Conservation (phyloP, 495 filamentous ascomycete genomes). For the Penicillium lividum region DNA sequence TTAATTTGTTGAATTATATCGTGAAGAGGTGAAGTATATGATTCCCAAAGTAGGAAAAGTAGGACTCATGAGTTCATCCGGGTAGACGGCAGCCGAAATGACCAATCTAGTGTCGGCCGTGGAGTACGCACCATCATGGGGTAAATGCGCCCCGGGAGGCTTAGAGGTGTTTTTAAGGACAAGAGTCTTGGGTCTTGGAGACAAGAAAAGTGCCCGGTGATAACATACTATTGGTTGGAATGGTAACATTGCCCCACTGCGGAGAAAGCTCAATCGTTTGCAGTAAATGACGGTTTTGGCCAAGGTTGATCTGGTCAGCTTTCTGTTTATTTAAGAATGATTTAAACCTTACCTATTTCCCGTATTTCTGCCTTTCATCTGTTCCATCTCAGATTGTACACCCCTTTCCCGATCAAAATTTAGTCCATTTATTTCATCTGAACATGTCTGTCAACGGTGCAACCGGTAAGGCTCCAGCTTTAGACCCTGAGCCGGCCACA, state of each 20-base stretch:
- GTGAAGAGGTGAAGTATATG: not conserved
- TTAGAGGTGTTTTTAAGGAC: constrained; percentile 20
- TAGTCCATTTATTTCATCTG: not conserved
- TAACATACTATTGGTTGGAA: not conserved
- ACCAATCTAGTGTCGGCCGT: not conserved
- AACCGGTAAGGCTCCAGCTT: constrained; percentile 45
- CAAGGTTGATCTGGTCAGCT: constrained; percentile 3
- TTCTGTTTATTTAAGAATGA: constrained; percentile 1
- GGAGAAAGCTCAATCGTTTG: constrained; percentile 6
- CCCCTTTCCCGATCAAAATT: not conserved
- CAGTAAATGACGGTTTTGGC: constrained; percentile 9
- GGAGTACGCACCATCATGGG: not conserved
- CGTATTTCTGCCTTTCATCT: not conserved
- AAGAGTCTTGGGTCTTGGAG: not conserved
- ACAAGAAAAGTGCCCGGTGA: not conserved
- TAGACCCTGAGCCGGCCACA: constrained; percentile 13
- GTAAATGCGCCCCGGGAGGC: constrained; percentile 12
- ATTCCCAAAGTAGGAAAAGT: not conserved
- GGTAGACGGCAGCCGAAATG: constrained; percentile 15
- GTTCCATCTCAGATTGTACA: not conserved
- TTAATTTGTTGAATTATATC: too few species aligned
- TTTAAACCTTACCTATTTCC: not conserved
- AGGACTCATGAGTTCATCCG: constrained; percentile 7
- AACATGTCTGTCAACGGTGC: constrained; percentile 34
- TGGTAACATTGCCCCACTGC: constrained; percentile 5